phyloP scores from a whole-genome alignment of 2,329 filamentous ascomycete genomes.

The Claviceps spartinae region DNA sequence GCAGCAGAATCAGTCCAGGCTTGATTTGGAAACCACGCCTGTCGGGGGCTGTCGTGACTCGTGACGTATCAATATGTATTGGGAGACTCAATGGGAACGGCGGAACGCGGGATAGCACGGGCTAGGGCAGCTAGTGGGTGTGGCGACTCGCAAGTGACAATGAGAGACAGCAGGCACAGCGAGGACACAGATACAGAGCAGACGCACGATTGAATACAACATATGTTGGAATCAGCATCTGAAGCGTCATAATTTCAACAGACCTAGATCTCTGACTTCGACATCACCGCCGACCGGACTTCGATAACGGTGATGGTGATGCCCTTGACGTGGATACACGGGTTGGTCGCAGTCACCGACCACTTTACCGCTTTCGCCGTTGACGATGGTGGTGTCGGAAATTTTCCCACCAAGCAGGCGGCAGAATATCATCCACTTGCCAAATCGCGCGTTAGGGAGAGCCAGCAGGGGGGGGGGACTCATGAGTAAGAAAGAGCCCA shows the following conservation, averaged over 20 bases:
- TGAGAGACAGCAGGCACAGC: neutral
- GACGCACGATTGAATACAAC: neutral
- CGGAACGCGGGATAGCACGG: constrained; percentile 2
- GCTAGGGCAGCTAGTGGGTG: neutral
- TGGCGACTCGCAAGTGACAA: neutral
- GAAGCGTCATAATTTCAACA: too few species aligned
- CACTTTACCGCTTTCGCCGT: too few species aligned
- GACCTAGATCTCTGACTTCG: too few species aligned
- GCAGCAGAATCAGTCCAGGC: neutral
- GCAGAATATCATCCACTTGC: neutral
- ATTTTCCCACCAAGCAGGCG: neutral
- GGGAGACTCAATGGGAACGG: neutral
- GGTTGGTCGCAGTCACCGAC: too few species aligned
- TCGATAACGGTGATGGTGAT: too few species aligned
- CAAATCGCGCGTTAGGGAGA: neutral
- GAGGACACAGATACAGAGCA: neutral
- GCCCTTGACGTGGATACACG: too few species aligned
- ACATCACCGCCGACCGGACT: too few species aligned
- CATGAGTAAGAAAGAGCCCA: neutral
- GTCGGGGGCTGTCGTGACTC: constrained; percentile 5
- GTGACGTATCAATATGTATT: constrained; percentile 5
- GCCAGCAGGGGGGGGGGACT: neutral
- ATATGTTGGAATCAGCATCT: too few species aligned
- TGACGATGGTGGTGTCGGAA: too few species aligned
- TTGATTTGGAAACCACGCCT: neutral